These are phyloP conservation scores for Tricholoma sp. DNA, from an alignment of 768 basidiomycete genomes.

Conservation along the genomic window DNA sequence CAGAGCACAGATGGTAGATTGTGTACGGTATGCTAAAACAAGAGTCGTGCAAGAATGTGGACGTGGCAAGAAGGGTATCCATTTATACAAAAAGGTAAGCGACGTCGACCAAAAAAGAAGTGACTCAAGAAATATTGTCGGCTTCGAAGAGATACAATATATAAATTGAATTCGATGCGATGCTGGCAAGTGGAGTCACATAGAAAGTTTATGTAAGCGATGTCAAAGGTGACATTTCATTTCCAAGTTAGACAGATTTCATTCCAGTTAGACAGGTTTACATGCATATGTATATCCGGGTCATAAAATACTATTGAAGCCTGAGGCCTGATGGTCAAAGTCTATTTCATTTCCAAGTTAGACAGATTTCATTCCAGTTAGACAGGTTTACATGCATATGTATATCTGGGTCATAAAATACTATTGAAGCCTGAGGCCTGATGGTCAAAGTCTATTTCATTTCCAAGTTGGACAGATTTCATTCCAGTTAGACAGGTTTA, in stretches of 20 bases:
- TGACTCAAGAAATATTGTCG: neutral
- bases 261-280: neutral
- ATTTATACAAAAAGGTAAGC: neutral
- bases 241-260: neutral
- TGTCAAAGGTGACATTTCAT: too few relatives aligned
- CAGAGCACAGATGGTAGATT: neutral
- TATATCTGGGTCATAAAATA: too few relatives aligned
- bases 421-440: too few relatives aligned
- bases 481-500: neutral
- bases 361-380: neutral
- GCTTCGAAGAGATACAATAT: neutral
- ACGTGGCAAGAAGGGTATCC: neutral
- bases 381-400: neutral
- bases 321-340: too few relatives aligned
- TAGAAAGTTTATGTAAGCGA: too few relatives aligned
- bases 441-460: too few relatives aligned
- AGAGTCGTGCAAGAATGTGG: neutral
- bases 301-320: too few relatives aligned
- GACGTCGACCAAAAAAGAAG: neutral
- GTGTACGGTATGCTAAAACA: neutral
- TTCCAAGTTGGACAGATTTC: neutral
- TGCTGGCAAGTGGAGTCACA: too few relatives aligned
- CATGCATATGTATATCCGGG: neutral
- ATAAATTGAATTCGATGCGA: neutral
- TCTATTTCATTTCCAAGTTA: too few relatives aligned